Conservation (phyloP, 805 yeast species). For the Yueomyces sp. region DNA sequence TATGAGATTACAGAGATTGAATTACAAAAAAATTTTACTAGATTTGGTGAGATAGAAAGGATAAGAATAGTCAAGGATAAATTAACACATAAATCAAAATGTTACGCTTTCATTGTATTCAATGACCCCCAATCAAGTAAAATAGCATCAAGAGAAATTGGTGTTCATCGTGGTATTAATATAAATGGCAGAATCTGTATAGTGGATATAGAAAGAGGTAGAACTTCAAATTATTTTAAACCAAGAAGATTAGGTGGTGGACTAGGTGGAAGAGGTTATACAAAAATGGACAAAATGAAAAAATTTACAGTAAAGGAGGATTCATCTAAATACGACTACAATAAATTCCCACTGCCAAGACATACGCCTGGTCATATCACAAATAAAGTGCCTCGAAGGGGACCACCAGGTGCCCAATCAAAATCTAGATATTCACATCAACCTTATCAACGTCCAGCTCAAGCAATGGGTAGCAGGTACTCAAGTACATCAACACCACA, state of each 20-base stretch:
- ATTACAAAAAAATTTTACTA: conserved; percentile 43
- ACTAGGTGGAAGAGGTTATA: conserved; percentile 70
- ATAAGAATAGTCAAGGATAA: conserved; percentile 42
- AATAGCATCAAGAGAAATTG: conserved; percentile 44
- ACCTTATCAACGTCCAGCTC: too few species aligned
- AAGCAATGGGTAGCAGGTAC: too few species aligned
- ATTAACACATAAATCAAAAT: conserved; percentile 35
- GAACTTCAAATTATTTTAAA: conserved; percentile 51
- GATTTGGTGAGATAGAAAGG: conserved; percentile 60
- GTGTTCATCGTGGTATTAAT: conserved; percentile 31
- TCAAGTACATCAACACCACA: too few species aligned
- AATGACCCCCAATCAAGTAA: conserved; percentile 47
- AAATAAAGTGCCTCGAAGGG: too few species aligned
- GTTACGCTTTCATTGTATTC: conserved; percentile 76
- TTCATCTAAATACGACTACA: too few species aligned
- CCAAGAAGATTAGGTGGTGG: conserved; percentile 85
- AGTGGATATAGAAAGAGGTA: conserved; percentile 64
- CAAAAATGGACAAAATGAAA: background rate
- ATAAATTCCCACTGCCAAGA: too few species aligned
- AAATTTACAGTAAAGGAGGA: too few species aligned
- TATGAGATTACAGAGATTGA: conserved; percentile 57
- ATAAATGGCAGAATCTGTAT: conserved; percentile 41
- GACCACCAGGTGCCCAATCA: too few species aligned
- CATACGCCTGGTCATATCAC: too few species aligned
- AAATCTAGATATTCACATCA: too few species aligned